A percentile compares a stretch with the other conserved stretches of the same genome.
phyloP scores from a whole-genome alignment of 805 yeast species.

The Kockiozyma suomiensis region DNA sequence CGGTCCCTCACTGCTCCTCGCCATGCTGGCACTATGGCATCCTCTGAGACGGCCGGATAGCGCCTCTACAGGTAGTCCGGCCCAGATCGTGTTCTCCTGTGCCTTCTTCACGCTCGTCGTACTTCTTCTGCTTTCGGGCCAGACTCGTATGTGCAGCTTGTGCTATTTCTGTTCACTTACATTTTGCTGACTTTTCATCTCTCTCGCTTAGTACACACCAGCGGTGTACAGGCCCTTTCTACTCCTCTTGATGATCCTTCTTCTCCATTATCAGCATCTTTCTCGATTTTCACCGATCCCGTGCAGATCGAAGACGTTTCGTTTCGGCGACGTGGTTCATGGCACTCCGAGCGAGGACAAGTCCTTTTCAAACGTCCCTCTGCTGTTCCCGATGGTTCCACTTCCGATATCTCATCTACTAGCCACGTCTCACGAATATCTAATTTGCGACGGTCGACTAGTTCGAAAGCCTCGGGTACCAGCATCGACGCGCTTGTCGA shows the following conservation, averaged over 20 bases:
- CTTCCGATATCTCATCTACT: neutral
- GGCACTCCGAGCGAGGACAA: neutral
- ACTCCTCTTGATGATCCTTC: neutral
- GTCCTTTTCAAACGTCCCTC: neutral
- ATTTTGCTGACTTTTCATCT: neutral
- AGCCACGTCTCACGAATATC: neutral
- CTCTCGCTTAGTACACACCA: neutral
- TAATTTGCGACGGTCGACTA: neutral
- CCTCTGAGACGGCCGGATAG: neutral
- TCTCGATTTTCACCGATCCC: slow-evolving; percentile 4
- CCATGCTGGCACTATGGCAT: slow-evolving; percentile 1
- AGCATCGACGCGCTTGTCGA: neutral
- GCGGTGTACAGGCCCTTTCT: slow-evolving; percentile 2
- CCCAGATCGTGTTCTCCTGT: slow-evolving; percentile 5
- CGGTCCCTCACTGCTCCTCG: neutral
- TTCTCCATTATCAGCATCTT: slow-evolving; percentile 8
- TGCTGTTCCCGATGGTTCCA: neutral
- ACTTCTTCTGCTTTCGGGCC: neutral
- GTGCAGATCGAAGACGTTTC: neutral
- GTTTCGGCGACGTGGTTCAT: neutral
- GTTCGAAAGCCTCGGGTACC: neutral
- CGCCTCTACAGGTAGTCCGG: neutral
- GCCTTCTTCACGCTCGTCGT: neutral
- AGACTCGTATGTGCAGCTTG: neutral
- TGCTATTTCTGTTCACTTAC: neutral